Evolutionary conservation across 78 protist species (phyloP).

Genomic region (Emiliania huxleyi): DNA sequence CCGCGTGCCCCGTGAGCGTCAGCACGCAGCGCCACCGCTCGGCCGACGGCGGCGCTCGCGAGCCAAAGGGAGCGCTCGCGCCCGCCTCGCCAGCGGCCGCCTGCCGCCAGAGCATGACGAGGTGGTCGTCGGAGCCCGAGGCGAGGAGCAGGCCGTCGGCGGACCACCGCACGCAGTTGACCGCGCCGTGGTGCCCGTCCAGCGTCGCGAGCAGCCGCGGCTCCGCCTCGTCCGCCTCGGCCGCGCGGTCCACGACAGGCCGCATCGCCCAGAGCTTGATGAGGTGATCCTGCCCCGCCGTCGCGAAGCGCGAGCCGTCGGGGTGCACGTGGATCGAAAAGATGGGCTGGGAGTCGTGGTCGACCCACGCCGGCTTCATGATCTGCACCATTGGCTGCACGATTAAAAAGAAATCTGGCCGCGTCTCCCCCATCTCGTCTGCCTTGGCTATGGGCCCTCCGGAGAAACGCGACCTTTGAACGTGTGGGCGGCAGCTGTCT

Average conservation of each 20-base stretch:
- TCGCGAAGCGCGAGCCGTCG: conserved; percentile 66
- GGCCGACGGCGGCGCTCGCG: background rate
- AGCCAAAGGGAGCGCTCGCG: background rate
- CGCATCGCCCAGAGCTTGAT: conserved; percentile 63
- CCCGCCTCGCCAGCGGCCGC: background rate
- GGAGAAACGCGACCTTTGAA: too few relatives aligned
- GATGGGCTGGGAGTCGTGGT: conserved; percentile 51
- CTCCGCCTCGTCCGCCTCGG: conserved; percentile 29
- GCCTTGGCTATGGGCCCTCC: too few relatives aligned
- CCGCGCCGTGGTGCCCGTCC: conserved; percentile 54
- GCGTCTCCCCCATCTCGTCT: too few relatives aligned
- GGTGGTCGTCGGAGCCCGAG: conserved; percentile 64
- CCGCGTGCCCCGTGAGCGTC: conserved; percentile 56
- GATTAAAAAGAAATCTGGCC: too few relatives aligned
- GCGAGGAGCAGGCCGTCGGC: conserved; percentile 60
- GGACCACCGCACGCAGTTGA: conserved; percentile 60
- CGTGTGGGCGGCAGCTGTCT: too few relatives aligned
- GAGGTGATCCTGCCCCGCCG: conserved; percentile 68
- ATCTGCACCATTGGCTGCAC: background rate
- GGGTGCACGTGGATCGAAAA: conserved; percentile 67
- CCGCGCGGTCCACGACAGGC: conserved; percentile 40
- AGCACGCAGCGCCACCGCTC: conserved; percentile 51
- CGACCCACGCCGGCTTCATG: background rate
- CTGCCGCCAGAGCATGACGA: conserved; percentile 52
- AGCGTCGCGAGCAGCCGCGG: conserved; percentile 46